Percentiles rank a stretch among this genome's conserved stretches.
phyloP scores from a whole-genome alignment of 1,284 basidiomycete genomes.

The Vanrija humicola region DNA sequence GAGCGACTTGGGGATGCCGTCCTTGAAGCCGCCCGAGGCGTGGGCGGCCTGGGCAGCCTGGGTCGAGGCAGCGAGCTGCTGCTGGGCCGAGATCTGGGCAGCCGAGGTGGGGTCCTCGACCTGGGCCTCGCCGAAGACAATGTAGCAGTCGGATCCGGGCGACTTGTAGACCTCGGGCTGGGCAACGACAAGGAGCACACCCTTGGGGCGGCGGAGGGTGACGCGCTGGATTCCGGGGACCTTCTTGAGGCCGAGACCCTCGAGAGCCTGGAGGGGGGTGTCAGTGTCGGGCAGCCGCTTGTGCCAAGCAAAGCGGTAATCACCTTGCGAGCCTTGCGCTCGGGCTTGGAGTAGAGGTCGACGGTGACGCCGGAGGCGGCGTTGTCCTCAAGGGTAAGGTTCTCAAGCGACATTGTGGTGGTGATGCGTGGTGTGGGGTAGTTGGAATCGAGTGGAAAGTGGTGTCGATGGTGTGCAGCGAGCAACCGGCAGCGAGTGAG shows the following conservation, averaged over 20 bases:
- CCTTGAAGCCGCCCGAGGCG: conserved; percentile 48
- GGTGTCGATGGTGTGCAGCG: too few species aligned
- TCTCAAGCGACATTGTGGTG: conserved; percentile 59
- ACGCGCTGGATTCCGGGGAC: conserved; percentile 92
- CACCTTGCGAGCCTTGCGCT: conserved; percentile 81
- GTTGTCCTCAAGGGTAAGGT: conserved; percentile 58
- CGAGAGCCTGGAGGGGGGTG: conserved; percentile 55
- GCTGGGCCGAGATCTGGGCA: conserved; percentile 76
- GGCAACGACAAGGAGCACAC: conserved; percentile 89
- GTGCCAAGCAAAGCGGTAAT: neutral
- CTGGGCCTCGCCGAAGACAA: conserved; percentile 98
- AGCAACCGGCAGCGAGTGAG: too few species aligned
- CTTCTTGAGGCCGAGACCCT: conserved; percentile 83
- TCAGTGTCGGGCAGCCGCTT: neutral
- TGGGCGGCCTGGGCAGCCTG: conserved; percentile 48
- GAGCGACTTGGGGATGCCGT: conserved; percentile 57
- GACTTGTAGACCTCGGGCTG: conserved; percentile 98
- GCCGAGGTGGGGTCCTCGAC: conserved; percentile 87
- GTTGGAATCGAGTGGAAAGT: too few species aligned
- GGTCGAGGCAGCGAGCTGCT: conserved; percentile 63
- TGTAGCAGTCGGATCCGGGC: conserved; percentile 93
- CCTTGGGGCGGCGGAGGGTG: conserved; percentile 89
- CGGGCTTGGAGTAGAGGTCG: conserved; percentile 86
- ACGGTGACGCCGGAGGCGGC: conserved; percentile 65
- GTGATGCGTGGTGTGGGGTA: conserved; percentile 27